phyloP scores from a whole-genome alignment of 768 basidiomycete genomes.

The Trametes cubensis region DNA sequence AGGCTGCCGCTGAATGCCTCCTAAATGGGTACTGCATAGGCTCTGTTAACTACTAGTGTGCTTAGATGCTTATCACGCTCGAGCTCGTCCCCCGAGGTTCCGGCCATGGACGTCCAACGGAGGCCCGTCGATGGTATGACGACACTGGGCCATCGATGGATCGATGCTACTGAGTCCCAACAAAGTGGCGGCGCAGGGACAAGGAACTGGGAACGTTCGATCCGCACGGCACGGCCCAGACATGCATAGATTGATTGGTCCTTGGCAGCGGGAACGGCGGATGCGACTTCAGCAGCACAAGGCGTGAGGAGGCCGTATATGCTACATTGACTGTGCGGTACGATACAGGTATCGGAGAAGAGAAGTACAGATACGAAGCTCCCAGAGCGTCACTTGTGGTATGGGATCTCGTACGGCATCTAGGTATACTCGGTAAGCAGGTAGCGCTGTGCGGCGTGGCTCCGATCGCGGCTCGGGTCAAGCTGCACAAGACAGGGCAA shows the following conservation, averaged over 20 bases:
- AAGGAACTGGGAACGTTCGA: constrained; percentile 9
- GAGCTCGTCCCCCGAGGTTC: not conserved
- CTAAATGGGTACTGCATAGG: too few relatives aligned
- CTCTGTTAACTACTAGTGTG: too few relatives aligned
- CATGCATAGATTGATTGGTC: not conserved
- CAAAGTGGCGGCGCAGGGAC: constrained; percentile 9
- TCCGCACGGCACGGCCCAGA: not conserved
- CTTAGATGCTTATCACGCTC: constrained; percentile 1
- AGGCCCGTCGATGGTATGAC: too few relatives aligned
- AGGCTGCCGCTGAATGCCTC: too few relatives aligned
- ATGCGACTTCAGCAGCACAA: too few relatives aligned
- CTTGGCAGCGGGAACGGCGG: too few relatives aligned
- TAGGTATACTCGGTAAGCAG: not conserved
- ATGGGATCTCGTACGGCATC: too few relatives aligned
- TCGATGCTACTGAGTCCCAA: not conserved
- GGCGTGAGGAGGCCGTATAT: too few relatives aligned
- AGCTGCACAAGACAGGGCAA: not conserved
- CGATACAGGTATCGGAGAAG: not conserved
- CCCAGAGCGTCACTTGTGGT: too few relatives aligned
- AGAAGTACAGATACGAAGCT: not conserved
- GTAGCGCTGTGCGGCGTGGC: not conserved
- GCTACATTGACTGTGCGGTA: not conserved
- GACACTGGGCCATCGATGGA: too few relatives aligned
- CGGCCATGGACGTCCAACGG: not conserved
- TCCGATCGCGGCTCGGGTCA: not conserved